These are phyloP conservation scores for Fusarium chaquense DNA, from an alignment of 2,329 filamentous ascomycete species.

Conservation along the genomic window DNA sequence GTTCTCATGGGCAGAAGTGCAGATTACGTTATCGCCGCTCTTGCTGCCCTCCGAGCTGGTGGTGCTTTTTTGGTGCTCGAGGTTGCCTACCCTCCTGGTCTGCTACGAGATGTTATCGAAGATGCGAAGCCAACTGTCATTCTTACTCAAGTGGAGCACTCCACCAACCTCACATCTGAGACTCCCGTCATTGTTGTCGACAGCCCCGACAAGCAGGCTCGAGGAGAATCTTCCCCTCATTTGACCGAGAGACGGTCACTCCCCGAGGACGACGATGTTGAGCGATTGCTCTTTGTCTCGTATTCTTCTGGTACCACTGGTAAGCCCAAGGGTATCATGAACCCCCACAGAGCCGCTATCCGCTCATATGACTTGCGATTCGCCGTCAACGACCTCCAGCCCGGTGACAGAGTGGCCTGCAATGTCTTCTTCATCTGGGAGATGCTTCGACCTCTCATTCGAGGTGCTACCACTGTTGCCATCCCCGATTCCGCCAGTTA, in stretches of 20 bases:
- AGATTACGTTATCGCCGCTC: constrained; percentile 82
- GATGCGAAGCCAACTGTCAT: constrained; percentile 79
- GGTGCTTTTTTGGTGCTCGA: constrained; percentile 86
- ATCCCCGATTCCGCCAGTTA: constrained; percentile 83
- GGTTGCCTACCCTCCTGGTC: constrained; percentile 79
- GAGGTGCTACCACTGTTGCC: constrained; percentile 80
- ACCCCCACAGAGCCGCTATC: constrained; percentile 79
- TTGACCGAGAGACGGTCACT: constrained; percentile 61
- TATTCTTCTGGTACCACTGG: constrained; percentile 84
- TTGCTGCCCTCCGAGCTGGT: constrained; percentile 81
- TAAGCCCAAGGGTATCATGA: constrained; percentile 84
- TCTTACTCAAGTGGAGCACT: constrained; percentile 74
- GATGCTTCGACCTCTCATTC: constrained; percentile 79
- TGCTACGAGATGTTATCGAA: constrained; percentile 80
- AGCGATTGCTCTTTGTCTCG: constrained; percentile 81
- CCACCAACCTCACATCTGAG: constrained; percentile 71
- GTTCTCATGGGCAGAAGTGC: constrained; percentile 81
- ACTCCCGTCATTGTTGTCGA: constrained; percentile 76
- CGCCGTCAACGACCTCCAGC: constrained; percentile 73
- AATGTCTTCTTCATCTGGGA: constrained; percentile 93
- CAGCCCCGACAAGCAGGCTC: constrained; percentile 50
- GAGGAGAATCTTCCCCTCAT: constrained; percentile 46
- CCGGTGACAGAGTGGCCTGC: constrained; percentile 84
- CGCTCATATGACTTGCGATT: constrained; percentile 81
- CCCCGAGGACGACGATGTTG: constrained; percentile 75